Conservation (phyloP, 2,329 filamentous ascomycete species). For the Bimuria novae-zelandiae region DNA sequence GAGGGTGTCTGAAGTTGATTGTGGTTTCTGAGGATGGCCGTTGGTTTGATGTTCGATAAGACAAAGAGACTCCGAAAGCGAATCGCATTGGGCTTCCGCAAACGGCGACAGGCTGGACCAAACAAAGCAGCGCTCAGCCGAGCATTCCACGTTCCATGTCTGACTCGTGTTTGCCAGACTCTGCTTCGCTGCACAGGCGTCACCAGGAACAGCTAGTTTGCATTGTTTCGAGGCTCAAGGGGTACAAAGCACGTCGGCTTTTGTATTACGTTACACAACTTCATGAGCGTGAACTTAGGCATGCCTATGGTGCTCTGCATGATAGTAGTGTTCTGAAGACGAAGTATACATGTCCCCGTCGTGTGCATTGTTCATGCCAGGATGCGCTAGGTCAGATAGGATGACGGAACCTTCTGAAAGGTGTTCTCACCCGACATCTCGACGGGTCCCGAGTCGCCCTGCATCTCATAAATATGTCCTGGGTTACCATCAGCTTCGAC, state of each 20-base stretch:
- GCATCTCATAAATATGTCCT: constrained; percentile 21
- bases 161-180: background rate
- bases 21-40: background rate
- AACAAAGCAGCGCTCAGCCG: background rate
- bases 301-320: background rate
- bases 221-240: background rate
- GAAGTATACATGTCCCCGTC: background rate
- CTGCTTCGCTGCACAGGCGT: background rate
- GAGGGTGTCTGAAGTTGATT: background rate
- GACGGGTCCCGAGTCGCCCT: constrained; percentile 7
- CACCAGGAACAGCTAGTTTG: too few relatives aligned
- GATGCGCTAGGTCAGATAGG: too few relatives aligned
- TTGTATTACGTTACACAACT: background rate
- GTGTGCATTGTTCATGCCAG: background rate
- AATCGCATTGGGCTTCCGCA: constrained; percentile 19
- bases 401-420: background rate
- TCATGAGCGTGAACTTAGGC: background rate
- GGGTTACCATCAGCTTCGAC: constrained; percentile 14
- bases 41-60: constrained; percentile 11
- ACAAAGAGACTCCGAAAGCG: constrained; percentile 20
- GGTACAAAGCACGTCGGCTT: background rate
- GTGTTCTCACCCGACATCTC: constrained; percentile 21
- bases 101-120: constrained; percentile 8
- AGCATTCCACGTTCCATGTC: background rate
- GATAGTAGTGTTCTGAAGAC: background rate